Conservation (phyloP, 345 rosid genomes). For the Pistacia atlantica region DNA sequence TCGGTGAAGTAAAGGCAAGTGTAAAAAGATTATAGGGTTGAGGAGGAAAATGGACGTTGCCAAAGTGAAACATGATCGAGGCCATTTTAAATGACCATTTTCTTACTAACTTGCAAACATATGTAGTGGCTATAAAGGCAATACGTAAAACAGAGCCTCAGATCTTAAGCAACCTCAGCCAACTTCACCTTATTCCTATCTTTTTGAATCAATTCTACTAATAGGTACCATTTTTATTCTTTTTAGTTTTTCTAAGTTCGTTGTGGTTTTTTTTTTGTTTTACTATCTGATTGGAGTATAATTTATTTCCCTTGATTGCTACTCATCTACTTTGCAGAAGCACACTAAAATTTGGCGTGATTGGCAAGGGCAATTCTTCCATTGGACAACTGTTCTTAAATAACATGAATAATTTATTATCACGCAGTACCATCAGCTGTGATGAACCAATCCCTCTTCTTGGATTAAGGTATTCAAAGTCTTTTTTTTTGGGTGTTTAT, state of each 20-base stretch:
- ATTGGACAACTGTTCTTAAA: too few species aligned
- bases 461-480: too few species aligned
- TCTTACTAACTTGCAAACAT: neutral
- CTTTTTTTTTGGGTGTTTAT: too few species aligned
- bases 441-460: too few species aligned
- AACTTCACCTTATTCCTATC: neutral
- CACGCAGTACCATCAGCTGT: too few species aligned
- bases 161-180: constrained; percentile 12
- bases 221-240: neutral
- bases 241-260: too few species aligned
- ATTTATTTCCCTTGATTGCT: too few species aligned
- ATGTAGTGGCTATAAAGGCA: neutral
- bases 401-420: too few species aligned
- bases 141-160: neutral
- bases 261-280: neutral
- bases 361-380: too few species aligned
- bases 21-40: neutral
- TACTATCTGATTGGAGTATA: too few species aligned
- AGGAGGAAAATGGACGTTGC: neutral
- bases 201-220: neutral
- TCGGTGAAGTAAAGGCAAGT: neutral
- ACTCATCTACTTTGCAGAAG: too few species aligned
- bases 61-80: neutral
- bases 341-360: too few species aligned
- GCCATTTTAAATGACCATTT: neutral